Conservation (phyloP, 495 filamentous ascomycete genomes). For the Annulohypoxylon maeteangense region DNA sequence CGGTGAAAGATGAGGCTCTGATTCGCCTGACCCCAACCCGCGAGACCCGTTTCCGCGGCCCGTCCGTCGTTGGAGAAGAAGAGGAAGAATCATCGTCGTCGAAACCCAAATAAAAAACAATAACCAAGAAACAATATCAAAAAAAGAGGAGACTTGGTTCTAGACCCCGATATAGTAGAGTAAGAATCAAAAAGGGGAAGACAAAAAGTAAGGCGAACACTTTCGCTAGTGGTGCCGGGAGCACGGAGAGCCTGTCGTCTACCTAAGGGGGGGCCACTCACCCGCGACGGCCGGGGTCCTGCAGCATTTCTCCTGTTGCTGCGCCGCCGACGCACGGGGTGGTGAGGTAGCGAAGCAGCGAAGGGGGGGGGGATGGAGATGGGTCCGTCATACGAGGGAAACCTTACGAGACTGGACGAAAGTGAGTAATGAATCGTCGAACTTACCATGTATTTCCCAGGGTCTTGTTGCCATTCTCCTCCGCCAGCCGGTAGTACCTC, state of each 20-base stretch:
- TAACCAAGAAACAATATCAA: no score
- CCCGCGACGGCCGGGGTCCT: slow-evolving; percentile 32
- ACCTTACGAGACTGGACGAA: slow-evolving; percentile 29
- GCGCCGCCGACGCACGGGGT: slow-evolving; percentile 43
- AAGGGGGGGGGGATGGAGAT: neutral
- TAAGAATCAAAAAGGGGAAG: slow-evolving; percentile 4
- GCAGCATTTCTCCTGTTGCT: slow-evolving; percentile 21
- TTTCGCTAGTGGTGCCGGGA: slow-evolving; percentile 19
- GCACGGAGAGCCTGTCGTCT: slow-evolving; percentile 43
- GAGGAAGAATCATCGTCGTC: no score
- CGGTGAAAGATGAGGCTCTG: slow-evolving; percentile 43
- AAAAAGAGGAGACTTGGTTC: slow-evolving; percentile 31
- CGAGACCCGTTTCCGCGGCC: slow-evolving; percentile 41
- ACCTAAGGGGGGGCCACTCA: slow-evolving; percentile 9
- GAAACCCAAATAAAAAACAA: slow-evolving; percentile 3
- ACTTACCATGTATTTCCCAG: slow-evolving; percentile 95
- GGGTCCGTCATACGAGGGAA: slow-evolving; percentile 33
- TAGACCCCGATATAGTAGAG: slow-evolving; percentile 29
- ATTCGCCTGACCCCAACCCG: slow-evolving; percentile 39
- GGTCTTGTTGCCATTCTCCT: slow-evolving; percentile 86
- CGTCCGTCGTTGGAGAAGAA: slow-evolving; percentile 28
- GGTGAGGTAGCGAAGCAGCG: slow-evolving; percentile 14
- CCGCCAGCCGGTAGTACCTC: slow-evolving; percentile 92
- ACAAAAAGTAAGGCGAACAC: slow-evolving; percentile 41
- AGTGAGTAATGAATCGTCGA: slow-evolving; percentile 23